A percentile compares a stretch with the other conserved stretches of the same genome.
phyloP scores from a whole-genome alignment of 768 basidiomycete genomes.

The Hericium rajendrae region DNA sequence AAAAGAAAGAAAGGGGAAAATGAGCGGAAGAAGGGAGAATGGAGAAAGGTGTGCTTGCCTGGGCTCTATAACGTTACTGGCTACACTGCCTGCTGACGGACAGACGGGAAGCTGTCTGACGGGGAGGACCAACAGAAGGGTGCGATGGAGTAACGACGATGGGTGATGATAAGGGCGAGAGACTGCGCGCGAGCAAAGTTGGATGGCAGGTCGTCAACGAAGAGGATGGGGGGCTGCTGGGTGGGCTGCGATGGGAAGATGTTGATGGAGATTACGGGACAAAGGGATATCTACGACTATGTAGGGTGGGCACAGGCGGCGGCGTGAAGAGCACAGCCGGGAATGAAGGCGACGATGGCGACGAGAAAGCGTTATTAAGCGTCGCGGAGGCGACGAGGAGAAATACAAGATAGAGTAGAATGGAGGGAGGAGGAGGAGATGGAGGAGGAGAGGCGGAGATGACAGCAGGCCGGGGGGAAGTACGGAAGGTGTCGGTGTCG shows the following conservation, averaged over 20 bases:
- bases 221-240: background rate
- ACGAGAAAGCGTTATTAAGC: background rate
- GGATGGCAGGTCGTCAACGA: no score
- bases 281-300: background rate
- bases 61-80: background rate
- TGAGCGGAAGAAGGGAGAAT: background rate
- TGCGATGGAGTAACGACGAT: background rate
- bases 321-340: no score
- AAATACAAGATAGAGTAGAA: background rate
- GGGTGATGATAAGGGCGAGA: background rate
- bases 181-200: no score
- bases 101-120: background rate
- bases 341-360: no score
- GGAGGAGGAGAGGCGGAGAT: background rate
- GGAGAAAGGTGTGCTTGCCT: background rate
- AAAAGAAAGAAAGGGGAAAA: background rate
- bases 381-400: background rate
- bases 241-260: background rate
- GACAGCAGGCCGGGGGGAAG: background rate
- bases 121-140: background rate
- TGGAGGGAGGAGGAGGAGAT: background rate
- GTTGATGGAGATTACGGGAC: background rate
- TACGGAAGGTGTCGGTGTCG: background rate
- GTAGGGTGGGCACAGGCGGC: background rate
- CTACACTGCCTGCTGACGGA: background rate